phyloP scores from a whole-genome alignment of 176 grass and related monocot genomes.

The Musa acuminata region DNA sequence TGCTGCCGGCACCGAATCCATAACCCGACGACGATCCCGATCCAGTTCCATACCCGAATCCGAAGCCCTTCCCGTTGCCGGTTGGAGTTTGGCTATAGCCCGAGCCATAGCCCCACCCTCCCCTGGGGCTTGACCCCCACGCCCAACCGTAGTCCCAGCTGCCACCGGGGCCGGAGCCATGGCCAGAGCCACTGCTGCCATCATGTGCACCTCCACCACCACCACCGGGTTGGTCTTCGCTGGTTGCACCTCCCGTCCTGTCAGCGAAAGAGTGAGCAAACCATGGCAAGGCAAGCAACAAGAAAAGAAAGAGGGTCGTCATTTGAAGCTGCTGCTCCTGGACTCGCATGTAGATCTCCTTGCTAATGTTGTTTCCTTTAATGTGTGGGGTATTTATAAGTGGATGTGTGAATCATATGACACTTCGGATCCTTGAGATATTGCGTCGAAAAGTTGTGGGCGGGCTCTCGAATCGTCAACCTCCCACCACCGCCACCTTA shows the following conservation, averaged over 20 bases:
- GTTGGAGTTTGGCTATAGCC: conserved; percentile 33
- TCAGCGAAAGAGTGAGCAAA: background rate
- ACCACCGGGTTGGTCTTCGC: background rate
- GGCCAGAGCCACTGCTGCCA: background rate
- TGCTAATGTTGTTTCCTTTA: too few species aligned
- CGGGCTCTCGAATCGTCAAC: background rate
- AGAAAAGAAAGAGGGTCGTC: background rate
- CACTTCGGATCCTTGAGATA: background rate
- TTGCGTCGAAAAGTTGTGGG: background rate
- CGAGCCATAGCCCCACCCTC: conserved; percentile 45
- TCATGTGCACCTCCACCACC: background rate
- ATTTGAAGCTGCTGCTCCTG: background rate
- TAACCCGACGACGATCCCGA: conserved; percentile 15
- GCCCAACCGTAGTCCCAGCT: conserved; percentile 28
- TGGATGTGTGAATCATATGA: background rate
- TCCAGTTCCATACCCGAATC: conserved; percentile 33
- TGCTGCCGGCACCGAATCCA: conserved; percentile 11
- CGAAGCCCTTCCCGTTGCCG: conserved; percentile 18
- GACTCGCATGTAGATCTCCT: too few species aligned
- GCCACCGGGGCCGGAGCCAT: background rate
- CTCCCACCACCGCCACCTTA: conserved; percentile 8
- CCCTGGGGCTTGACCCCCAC: conserved; percentile 45
- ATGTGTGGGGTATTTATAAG: background rate
- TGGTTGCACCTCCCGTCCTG: background rate
- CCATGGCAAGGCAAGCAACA: background rate